Percentiles rank a stretch among this genome's conserved stretches.
Conservation (phyloP, 2,329 filamentous ascomycete species). For the Aspergillus caelatus region DNA sequence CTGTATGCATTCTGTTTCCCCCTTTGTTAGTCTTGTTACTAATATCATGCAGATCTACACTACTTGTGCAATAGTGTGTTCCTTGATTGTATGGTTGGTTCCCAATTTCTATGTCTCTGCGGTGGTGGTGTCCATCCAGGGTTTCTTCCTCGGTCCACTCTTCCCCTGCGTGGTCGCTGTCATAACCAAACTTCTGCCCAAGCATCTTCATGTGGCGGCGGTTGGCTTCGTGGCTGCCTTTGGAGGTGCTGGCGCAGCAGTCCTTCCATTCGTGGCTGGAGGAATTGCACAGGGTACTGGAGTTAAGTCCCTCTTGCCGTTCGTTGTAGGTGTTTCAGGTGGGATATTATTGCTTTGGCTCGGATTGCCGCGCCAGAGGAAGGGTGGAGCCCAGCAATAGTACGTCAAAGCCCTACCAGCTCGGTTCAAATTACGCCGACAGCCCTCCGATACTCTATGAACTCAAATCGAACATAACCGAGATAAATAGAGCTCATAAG, state of each 20-base stretch:
- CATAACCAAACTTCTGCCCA: slow-evolving; percentile 72
- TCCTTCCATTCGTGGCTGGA: slow-evolving; percentile 47
- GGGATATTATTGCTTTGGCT: slow-evolving; percentile 56
- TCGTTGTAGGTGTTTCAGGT: slow-evolving; percentile 48
- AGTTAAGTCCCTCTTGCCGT: slow-evolving; percentile 61
- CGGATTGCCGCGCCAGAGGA: not conserved
- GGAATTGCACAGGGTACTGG: slow-evolving; percentile 57
- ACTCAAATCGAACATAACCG: not conserved
- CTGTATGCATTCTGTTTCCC: slow-evolving; percentile 26
- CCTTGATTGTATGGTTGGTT: slow-evolving; percentile 79
- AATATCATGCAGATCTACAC: slow-evolving; percentile 57
- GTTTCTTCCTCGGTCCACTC: slow-evolving; percentile 79
- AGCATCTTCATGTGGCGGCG: slow-evolving; percentile 72
- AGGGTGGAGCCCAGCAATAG: not conserved
- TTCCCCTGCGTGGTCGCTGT: slow-evolving; percentile 75
- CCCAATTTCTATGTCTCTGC: slow-evolving; percentile 74
- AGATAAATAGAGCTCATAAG: not conserved
- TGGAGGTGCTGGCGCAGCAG: slow-evolving; percentile 67
- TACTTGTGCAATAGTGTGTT: slow-evolving; percentile 61
- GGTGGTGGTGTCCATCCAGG: slow-evolving; percentile 70
- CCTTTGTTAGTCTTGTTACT: not conserved
- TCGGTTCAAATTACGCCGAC: no score
- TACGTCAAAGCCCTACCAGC: not conserved
- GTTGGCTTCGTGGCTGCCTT: slow-evolving; percentile 80
- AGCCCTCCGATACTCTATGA: not conserved